phyloP scores from a whole-genome alignment of 2,329 filamentous ascomycete genomes.

The Cadophora sp. region DNA sequence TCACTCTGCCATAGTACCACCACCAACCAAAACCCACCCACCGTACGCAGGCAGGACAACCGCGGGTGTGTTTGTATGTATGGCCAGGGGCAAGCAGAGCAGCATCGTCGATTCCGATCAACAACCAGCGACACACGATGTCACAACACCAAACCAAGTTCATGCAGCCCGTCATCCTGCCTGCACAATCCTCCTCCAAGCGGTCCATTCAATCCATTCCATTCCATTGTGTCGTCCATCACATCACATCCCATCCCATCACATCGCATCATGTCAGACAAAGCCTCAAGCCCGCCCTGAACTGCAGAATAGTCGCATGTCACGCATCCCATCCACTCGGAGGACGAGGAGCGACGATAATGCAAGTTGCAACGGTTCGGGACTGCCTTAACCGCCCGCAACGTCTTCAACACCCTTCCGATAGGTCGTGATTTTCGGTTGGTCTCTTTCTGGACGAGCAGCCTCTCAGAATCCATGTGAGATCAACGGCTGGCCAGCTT shows the following conservation, averaged over 20 bases:
- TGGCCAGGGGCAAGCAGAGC: background rate
- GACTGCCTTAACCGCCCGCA: slow-evolving; percentile 20
- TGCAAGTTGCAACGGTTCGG: background rate
- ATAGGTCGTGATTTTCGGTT: slow-evolving; percentile 13
- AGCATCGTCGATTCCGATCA: slow-evolving; percentile 9
- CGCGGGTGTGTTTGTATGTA: too few relatives aligned
- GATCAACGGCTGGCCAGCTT: background rate
- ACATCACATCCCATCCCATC: background rate
- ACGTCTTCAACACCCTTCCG: slow-evolving; percentile 13
- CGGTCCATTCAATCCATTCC: background rate
- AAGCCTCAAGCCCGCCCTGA: background rate
- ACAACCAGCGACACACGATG: background rate
- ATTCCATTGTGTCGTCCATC: background rate
- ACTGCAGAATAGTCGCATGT: slow-evolving; percentile 19
- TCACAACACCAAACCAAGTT: background rate
- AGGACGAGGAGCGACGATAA: slow-evolving; percentile 2
- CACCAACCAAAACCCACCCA: background rate
- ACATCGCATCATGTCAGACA: slow-evolving; percentile 1
- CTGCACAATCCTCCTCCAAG: background rate
- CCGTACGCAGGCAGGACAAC: background rate
- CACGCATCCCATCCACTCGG: slow-evolving; percentile 22
- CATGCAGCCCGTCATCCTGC: slow-evolving; percentile 3
- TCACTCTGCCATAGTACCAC: background rate
- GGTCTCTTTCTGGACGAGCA: background rate
- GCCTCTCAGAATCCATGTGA: background rate